A percentile compares a stretch with the other conserved stretches of the same genome.
Evolutionary conservation across 2,329 filamentous ascomycete species (phyloP).

Genomic region (Septoria linicola): DNA sequence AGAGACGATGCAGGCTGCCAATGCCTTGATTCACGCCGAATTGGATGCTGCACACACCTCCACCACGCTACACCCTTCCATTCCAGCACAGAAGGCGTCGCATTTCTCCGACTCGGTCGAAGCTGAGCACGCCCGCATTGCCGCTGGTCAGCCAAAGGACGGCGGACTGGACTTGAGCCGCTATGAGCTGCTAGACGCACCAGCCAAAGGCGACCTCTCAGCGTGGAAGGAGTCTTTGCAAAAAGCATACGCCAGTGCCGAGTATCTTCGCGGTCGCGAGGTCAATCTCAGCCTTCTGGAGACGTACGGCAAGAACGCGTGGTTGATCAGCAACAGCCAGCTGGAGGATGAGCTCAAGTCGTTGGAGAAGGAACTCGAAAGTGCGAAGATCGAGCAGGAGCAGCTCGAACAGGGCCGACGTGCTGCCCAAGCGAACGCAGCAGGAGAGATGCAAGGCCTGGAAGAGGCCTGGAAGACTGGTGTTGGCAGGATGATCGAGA

Average conservation of each 20-base stretch:
- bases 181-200: slow-evolving; percentile 74
- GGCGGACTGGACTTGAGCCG: slow-evolving; percentile 70
- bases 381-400: slow-evolving; percentile 68
- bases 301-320: slow-evolving; percentile 81
- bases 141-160: slow-evolving; percentile 48
- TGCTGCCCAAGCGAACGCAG: slow-evolving; percentile 66
- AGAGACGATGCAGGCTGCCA: slow-evolving; percentile 63
- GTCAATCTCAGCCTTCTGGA: slow-evolving; percentile 73
- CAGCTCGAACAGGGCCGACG: slow-evolving; percentile 69
- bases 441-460: slow-evolving; percentile 69
- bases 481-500: slow-evolving; percentile 77
- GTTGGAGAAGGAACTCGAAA: slow-evolving; percentile 73
- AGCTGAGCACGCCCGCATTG: slow-evolving; percentile 67
- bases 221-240: slow-evolving; percentile 54
- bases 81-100: slow-evolving; percentile 54
- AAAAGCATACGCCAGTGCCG: slow-evolving; percentile 58
- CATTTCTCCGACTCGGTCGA: slow-evolving; percentile 66
- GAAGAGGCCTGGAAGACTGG: slow-evolving; percentile 78
- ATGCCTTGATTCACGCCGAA: slow-evolving; percentile 68
- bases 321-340: slow-evolving; percentile 81
- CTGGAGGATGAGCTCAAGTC: slow-evolving; percentile 68
- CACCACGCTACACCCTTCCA: slow-evolving; percentile 56
- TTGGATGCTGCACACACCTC: slow-evolving; percentile 52
- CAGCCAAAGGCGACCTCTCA: slow-evolving; percentile 45
- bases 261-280: slow-evolving; percentile 57